Evolutionary conservation across 177 flowering plant species (phyloP).

Genomic region (Tripterygium wilfordii): DNA sequence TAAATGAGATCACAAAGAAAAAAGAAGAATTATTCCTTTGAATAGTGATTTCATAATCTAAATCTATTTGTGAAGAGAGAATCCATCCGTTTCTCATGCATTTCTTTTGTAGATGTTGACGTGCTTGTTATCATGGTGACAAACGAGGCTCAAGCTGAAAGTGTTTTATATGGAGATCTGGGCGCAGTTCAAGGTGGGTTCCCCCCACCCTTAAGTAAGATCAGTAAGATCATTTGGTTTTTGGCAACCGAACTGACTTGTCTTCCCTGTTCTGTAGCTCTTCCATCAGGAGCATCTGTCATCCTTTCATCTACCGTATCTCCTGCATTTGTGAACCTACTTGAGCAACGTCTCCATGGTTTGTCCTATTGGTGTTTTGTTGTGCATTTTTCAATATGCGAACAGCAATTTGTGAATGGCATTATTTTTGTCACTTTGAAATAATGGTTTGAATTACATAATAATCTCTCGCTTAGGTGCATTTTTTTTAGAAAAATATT

Average conservation of each 20-base stretch:
- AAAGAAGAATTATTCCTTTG: background rate
- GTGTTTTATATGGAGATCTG: slow-evolving; percentile 70
- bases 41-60: too few species aligned
- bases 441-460: too few species aligned
- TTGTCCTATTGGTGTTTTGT: slow-evolving; percentile 6
- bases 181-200: slow-evolving; percentile 81
- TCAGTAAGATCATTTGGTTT: background rate
- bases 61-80: too few species aligned
- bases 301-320: slow-evolving; percentile 94
- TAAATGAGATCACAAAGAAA: background rate
- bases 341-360: slow-evolving; percentile 69
- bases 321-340: slow-evolving; percentile 66
- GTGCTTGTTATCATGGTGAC: slow-evolving; percentile 90
- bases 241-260: background rate
- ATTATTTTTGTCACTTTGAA: too few species aligned
- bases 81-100: slow-evolving; percentile 6
- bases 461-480: too few species aligned
- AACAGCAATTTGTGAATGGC: too few species aligned
- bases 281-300: slow-evolving; percentile 81
- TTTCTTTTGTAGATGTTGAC: slow-evolving; percentile 60
- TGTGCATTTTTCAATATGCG: too few species aligned
- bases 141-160: slow-evolving; percentile 94
- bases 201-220: background rate
- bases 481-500: too few species aligned
- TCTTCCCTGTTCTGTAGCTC: slow-evolving; percentile 40